Base-by-base conservation (phyloP, 106 monocot genomes). In the Dioscorea dumetorum region DNA sequence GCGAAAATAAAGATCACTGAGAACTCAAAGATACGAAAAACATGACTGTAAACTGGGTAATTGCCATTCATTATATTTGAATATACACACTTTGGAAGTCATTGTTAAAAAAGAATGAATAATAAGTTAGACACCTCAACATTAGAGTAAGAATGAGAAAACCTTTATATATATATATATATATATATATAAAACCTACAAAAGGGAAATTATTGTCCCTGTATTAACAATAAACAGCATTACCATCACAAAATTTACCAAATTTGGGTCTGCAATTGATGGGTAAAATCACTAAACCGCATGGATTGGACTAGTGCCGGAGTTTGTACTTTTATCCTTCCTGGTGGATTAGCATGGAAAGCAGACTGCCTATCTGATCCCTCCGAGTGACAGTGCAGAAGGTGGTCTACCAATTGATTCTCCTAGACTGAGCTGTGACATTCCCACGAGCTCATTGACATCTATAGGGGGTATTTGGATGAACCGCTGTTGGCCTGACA, bases 401-500 rank as follows among this genome's bases (percentile, higher is more conserved):
- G 73, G 24, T 16, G 72, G 12, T 22, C 79, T 77, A 19, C 62
- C 61, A 17, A 18, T 66, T 0, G 80, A 63, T 32, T 84, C 91
- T 22, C 69, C 78, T 54, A 91, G 72, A 72, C 86, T 94, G 61
- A 94, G 74, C 49, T 70, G 84, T 11, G 93, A 94, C 74, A 94
- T 84, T 22, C 84, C 84, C 21, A 89, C 77, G 22, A 89, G 81
- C 72, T 89, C 89, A 51, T 84, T 84, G 20, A 89, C 80, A 48
- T 89, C 75, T 19, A 89, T 79, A 0, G 84, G 87, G n/a, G 7
- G 62, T 54, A 16, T 54, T 94, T 5, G 89, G 78, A 73, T 87
- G 93, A 11, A 89, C 79, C 17, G 93, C 76, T 17, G 76, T 85
- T 41, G 93, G 93, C 75, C 76, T 94, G 12, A 94, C 70, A 64